Evolutionary conservation across 2,329 filamentous ascomycete genomes (phyloP).

Genomic region (Didymella pinodella): DNA sequence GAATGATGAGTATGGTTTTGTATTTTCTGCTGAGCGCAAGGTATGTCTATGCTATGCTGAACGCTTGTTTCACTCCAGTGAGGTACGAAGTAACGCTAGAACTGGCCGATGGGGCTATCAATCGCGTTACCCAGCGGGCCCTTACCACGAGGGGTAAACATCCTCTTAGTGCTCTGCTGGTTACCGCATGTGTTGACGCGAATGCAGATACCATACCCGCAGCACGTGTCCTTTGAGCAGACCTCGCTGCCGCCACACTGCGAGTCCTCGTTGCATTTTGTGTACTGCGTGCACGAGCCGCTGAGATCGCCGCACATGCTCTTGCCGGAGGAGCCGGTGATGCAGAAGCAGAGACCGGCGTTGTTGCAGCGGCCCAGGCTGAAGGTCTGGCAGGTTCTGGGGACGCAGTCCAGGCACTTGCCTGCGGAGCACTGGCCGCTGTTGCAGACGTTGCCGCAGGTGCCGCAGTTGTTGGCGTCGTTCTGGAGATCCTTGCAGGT

Average conservation of each 20-base stretch:
- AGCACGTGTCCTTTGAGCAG: slow-evolving; percentile 17
- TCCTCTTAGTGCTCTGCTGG: not conserved
- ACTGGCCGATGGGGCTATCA: not conserved
- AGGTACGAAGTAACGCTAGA: not conserved
- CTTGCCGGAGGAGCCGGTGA: not conserved
- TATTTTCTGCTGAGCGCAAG: not conserved
- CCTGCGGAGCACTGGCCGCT: slow-evolving; percentile 10
- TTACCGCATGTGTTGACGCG: slow-evolving; percentile 5
- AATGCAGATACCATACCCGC: slow-evolving; percentile 11
- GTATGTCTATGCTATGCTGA: too few relatives aligned
- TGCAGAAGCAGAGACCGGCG: slow-evolving; percentile 1
- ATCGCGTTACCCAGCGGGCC: not conserved
- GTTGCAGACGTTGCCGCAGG: slow-evolving; percentile 20
- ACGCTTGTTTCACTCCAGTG: too few relatives aligned
- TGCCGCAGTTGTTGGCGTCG: slow-evolving; percentile 19
- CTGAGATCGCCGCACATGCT: slow-evolving; percentile 1
- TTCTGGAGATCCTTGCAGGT: slow-evolving; percentile 21
- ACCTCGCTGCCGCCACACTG: slow-evolving; percentile 7
- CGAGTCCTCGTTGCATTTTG: not conserved
- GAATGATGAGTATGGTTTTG: slow-evolving; percentile 3
- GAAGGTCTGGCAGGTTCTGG: slow-evolving; percentile 3
- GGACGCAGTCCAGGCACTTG: slow-evolving; percentile 2
- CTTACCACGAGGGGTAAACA: slow-evolving; percentile 10
- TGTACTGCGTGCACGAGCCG: not conserved
- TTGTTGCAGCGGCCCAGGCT: not conserved